Evolutionary conservation across 2,329 filamentous ascomycete species (phyloP).

Genomic region (Clarireedia homoeocarpa): DNA sequence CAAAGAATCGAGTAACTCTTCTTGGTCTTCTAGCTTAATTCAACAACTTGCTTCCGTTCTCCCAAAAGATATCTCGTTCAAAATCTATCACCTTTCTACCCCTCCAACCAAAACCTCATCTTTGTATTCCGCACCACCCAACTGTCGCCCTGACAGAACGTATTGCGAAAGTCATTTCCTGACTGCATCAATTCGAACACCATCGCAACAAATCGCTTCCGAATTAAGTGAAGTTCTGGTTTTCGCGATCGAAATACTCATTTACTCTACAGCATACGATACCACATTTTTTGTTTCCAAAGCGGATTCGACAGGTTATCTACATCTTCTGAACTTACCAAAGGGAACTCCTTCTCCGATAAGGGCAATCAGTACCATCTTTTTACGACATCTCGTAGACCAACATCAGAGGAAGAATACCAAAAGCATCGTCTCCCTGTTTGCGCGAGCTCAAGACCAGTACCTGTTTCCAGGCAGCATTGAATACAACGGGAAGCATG

Average conservation of each 20-base stretch:
- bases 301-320: conserved; percentile 89
- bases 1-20: conserved; percentile 18
- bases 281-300: conserved; percentile 94
- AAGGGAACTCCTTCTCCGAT: conserved; percentile 63
- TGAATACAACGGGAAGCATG: conserved; percentile 78
- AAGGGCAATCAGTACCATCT: conserved; percentile 63
- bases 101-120: conserved; percentile 66
- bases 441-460: conserved; percentile 84
- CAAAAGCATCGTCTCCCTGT: conserved; percentile 75
- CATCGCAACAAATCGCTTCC: conserved; percentile 17
- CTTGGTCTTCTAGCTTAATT: conserved; percentile 20
- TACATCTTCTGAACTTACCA: conserved; percentile 58
- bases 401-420: conserved; percentile 55
- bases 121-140: conserved; percentile 72
- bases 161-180: conserved; percentile 82
- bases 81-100: conserved; percentile 80
- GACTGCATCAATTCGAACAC: conserved; percentile 41
- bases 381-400: conserved; percentile 67
- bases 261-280: conserved; percentile 73
- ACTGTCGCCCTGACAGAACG: conserved; percentile 64
- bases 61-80: conserved; percentile 50
- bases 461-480: conserved; percentile 93
- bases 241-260: conserved; percentile 77
- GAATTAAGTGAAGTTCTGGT: conserved; percentile 48
- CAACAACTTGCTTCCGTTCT: conserved; percentile 32